Percentiles rank a stretch among this genome's conserved stretches.
Conservation (phyloP, 164 flowering plant species). For the Nelumbo lutea region DNA sequence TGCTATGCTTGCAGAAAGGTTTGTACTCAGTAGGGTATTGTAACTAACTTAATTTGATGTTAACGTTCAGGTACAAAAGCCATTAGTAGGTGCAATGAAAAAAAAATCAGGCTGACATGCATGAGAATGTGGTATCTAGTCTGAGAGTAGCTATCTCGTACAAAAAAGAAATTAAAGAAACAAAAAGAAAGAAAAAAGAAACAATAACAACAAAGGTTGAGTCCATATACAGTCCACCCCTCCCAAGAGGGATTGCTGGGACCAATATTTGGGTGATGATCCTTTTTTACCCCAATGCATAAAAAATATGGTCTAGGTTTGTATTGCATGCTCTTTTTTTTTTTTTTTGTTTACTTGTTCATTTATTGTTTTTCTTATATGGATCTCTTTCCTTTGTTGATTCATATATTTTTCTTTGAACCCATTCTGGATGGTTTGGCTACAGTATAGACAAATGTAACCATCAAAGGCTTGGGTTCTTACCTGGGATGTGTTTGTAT, state of each 20-base stretch:
- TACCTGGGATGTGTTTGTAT: conserved; percentile 6
- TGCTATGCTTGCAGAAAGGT: conserved; percentile 96
- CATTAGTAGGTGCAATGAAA: no score
- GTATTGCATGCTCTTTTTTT: background rate
- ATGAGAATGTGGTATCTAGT: no score
- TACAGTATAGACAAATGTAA: background rate
- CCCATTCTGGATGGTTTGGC: background rate
- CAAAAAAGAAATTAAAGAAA: no score
- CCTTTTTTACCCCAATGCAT: no score
- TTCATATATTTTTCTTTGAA: background rate
- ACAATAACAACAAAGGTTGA: no score
- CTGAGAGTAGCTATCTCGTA: no score
- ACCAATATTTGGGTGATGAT: no score
- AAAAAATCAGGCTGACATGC: no score
- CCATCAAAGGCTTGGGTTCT: background rate
- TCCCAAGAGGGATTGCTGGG: no score
- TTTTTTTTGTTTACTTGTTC: background rate
- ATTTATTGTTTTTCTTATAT: background rate
- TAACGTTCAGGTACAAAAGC: no score
- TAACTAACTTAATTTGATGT: background rate
- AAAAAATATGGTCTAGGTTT: background rate
- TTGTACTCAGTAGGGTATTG: conserved; percentile 8
- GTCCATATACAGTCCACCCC: no score
- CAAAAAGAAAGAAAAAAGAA: no score
- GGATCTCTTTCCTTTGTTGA: background rate